Conservation (phyloP, 352 stramenopile genomes). For the Pythium vanterpoolii region DNA sequence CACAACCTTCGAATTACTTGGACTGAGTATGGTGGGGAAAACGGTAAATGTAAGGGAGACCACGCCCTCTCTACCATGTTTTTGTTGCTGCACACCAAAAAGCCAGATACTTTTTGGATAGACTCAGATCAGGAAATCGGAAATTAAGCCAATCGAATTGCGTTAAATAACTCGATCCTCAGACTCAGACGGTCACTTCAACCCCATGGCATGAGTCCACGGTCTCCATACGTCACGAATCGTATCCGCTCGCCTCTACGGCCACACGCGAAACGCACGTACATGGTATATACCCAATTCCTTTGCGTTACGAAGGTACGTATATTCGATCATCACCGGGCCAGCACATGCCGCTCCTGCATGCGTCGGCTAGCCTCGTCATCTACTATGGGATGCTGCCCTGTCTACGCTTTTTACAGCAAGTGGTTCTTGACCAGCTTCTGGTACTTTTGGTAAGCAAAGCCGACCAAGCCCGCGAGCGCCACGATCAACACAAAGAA, state of each 20-base stretch:
- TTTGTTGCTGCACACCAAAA: background rate
- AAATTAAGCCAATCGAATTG: conserved; percentile 1
- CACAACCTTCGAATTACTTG: conserved; percentile 9
- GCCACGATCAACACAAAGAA: conserved; percentile 77
- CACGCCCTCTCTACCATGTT: conserved; percentile 11
- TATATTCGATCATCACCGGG: conserved; percentile 2
- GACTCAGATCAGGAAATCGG: background rate
- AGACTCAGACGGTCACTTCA: conserved; percentile 16
- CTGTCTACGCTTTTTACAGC: conserved; percentile 37
- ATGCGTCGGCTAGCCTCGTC: background rate
- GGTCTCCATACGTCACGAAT: background rate
- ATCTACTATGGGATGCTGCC: background rate
- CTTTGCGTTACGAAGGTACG: background rate
- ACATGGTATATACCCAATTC: no score
- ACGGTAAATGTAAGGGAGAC: background rate
- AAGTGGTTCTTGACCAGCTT: conserved; percentile 84
- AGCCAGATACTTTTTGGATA: background rate
- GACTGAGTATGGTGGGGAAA: conserved; percentile 1
- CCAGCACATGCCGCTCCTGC: background rate
- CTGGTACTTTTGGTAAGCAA: conserved; percentile 86
- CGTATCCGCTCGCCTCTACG: conserved; percentile 1
- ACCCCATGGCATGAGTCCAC: background rate
- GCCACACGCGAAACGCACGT: conserved; percentile 8
- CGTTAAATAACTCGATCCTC: background rate
- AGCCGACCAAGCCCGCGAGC: conserved; percentile 48